Percentiles rank a stretch among this genome's conserved stretches.
Evolutionary conservation across 345 rosid species (phyloP).

Genomic region (Eucalyptus tenuipes): DNA sequence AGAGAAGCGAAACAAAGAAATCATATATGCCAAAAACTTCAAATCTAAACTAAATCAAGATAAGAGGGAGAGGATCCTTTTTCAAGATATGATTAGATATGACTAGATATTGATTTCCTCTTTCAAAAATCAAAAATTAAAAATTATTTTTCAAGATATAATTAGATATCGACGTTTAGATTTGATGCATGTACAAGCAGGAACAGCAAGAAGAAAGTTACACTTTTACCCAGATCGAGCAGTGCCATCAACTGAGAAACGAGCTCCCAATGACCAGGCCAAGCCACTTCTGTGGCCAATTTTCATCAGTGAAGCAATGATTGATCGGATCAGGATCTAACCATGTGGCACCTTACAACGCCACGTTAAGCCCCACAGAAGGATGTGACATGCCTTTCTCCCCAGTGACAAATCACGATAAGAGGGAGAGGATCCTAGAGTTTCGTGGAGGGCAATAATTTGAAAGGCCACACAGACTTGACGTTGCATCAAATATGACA

Average conservation of each 20-base stretch:
- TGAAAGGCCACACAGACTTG: neutral
- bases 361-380: constrained; percentile 66
- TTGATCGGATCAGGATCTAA: constrained; percentile 72
- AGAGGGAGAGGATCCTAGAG: too few species aligned
- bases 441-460: too few species aligned
- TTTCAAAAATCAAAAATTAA: too few species aligned
- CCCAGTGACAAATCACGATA: constrained; percentile 19
- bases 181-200: neutral
- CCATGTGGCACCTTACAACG: constrained; percentile 66
- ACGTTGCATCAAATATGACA: neutral
- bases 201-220: constrained; percentile 18
- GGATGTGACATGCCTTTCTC: constrained; percentile 83
- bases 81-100: too few species aligned
- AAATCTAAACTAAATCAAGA: too few species aligned
- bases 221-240: constrained; percentile 1
- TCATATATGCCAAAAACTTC: too few species aligned
- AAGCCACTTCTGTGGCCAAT: constrained; percentile 79
- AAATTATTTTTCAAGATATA: too few species aligned
- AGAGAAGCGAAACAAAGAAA: too few species aligned
- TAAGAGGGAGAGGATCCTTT: too few species aligned
- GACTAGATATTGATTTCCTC: too few species aligned
- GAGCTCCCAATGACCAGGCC: constrained; percentile 84
- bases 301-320: constrained; percentile 71
- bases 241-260: constrained; percentile 65
- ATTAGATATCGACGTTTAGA: too few species aligned